phyloP scores from a whole-genome alignment of 2,329 filamentous ascomycete genomes.

The Xylariaceae sp. region DNA sequence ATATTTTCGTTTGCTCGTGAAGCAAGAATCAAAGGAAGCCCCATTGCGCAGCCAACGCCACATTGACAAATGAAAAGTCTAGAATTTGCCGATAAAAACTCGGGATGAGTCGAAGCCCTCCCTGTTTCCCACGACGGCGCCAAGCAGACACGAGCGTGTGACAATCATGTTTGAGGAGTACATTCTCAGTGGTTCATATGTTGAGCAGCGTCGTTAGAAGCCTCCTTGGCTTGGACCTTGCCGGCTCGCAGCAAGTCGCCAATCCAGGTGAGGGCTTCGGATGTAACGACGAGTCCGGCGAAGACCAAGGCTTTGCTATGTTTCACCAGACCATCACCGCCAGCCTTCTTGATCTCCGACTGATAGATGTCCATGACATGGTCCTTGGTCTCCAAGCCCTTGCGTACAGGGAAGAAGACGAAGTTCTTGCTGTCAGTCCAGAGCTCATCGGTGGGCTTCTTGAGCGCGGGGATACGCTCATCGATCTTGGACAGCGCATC shows the following conservation, averaged over 20 bases:
- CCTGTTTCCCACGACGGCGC: no score
- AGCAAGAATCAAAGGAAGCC: no score
- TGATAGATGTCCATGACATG: constrained; percentile 56
- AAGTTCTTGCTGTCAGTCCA: constrained; percentile 60
- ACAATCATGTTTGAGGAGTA: no score
- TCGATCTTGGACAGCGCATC: constrained; percentile 67
- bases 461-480: constrained; percentile 66
- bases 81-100: no score
- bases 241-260: constrained; percentile 55
- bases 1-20: no score
- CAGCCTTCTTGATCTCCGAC: constrained; percentile 59
- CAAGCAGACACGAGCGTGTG: no score
- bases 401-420: constrained; percentile 59
- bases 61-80: no score
- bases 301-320: constrained; percentile 66
- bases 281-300: constrained; percentile 63
- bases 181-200: constrained; percentile 15
- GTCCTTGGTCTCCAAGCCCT: constrained; percentile 58
- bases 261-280: constrained; percentile 60
- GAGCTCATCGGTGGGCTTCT: constrained; percentile 70
- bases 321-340: constrained; percentile 61
- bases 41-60: no score
- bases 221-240: constrained; percentile 58
- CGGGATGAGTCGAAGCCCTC: no score
- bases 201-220: constrained; percentile 45